Conservation (phyloP, 352 stramenopile species). For the Discostella stelligera region DNA sequence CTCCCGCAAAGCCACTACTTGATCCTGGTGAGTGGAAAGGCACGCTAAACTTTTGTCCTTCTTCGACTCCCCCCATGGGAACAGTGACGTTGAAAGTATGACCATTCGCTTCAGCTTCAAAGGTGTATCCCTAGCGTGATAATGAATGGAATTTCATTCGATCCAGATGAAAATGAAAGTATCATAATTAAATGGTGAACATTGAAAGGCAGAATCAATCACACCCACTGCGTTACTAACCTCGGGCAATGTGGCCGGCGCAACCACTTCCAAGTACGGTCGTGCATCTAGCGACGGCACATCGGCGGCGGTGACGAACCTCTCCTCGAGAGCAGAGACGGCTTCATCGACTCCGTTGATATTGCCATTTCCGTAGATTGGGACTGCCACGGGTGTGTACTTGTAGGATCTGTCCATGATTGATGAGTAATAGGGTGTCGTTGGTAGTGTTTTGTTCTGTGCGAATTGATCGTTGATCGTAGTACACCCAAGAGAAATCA, state of each 20-base stretch:
- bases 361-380: background rate
- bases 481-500: too few species aligned
- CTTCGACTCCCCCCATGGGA: slow-evolving; percentile 35
- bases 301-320: slow-evolving; percentile 2
- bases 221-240: background rate
- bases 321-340: slow-evolving; percentile 3
- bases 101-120: slow-evolving; percentile 28
- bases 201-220: background rate
- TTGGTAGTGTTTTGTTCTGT: too few species aligned
- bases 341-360: background rate
- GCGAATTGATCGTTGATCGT: too few species aligned
- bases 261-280: slow-evolving; percentile 17
- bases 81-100: slow-evolving; percentile 25
- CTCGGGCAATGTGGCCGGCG: slow-evolving; percentile 25
- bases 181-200: background rate
- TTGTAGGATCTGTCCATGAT: slow-evolving; percentile 3
- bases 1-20: slow-evolving; percentile 7
- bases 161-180: background rate
- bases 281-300: background rate
- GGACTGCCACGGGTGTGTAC: slow-evolving; percentile 16
- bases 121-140: slow-evolving; percentile 21
- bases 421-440: background rate
- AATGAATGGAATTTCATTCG: background rate
- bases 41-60: slow-evolving; percentile 42
- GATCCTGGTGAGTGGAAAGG: slow-evolving; percentile 18